Conservation (phyloP, 768 basidiomycete genomes). For the Pisolithus orientalis region DNA sequence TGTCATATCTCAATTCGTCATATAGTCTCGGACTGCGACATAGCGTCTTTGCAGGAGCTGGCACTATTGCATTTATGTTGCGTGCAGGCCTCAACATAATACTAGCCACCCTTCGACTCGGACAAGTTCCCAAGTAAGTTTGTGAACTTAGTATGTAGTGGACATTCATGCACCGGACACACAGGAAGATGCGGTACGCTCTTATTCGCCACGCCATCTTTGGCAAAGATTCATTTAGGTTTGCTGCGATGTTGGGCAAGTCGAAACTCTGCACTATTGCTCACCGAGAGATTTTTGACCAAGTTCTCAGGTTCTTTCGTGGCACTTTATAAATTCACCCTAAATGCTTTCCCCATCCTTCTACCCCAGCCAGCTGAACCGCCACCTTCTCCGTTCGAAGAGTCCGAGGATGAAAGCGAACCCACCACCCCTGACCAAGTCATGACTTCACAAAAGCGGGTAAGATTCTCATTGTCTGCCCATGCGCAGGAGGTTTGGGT, state of each 20-base stretch:
- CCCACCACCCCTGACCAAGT: constrained; percentile 9
- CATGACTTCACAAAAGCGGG: constrained; percentile 28
- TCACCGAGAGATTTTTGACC: neutral
- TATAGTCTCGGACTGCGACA: neutral
- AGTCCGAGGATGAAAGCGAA: constrained; percentile 18
- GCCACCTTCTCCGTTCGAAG: constrained; percentile 25
- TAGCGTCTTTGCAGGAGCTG: constrained; percentile 53
- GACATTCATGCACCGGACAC: neutral
- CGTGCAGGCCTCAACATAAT: constrained; percentile 81
- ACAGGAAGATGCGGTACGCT: constrained; percentile 56
- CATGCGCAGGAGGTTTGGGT: constrained; percentile 59
- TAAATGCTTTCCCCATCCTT: constrained; percentile 72
- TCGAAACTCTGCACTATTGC: constrained; percentile 4
- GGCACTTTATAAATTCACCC: constrained; percentile 68
- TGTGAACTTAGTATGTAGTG: neutral
- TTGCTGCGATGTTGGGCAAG: constrained; percentile 82
- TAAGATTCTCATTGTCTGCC: constrained; percentile 56
- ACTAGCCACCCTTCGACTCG: constrained; percentile 66
- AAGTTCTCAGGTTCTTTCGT: constrained; percentile 58
- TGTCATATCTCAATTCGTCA: constrained; percentile 24
- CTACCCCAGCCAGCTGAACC: constrained; percentile 35
- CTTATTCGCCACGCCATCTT: constrained; percentile 79
- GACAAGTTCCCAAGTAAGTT: constrained; percentile 58
- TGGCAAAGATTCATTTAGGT: constrained; percentile 75
- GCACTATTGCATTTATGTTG: constrained; percentile 71